Base-by-base conservation (phyloP, 1,139 yeast species). In the Suhomyces coccinellae region DNA sequence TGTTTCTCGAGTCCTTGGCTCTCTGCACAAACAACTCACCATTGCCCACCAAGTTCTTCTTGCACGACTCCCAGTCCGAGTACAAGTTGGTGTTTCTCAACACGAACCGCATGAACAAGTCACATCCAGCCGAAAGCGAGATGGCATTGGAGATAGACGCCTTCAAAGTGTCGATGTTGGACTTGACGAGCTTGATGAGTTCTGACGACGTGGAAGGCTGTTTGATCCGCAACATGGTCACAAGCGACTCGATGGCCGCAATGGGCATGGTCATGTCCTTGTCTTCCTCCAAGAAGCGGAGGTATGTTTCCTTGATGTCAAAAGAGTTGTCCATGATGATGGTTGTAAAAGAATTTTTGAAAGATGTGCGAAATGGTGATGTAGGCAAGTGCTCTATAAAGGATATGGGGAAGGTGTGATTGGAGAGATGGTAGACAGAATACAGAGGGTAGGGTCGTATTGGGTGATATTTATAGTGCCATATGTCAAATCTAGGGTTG, bases 211-310 rank as follows among this genome's bases (percentile, higher is more conserved):
- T 95, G 4, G 89, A 78, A 3, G 97, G 97, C 61, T 89, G 89
- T 55, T 89, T 85, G 41, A 83, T 80, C 51, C 85, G 76, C 34
- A 95, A 70, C 69, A 93, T 79, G 6, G 95, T 86, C 26, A 93
- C 96, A 43, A 95, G 73, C 16, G 97, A 83, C 66, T 93, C 98
- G 59, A 95, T 95, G 41, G 99, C 99, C 42, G 99, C 99, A 34
- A 95, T 88, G 4, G 99, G 99, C 98, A 91, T 95, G 11, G 99
- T 91, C 84, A 95, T 87, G 45, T 93, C 98, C 20, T 87, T 77
- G 66, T 93, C 97, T 46, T 90, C 96, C 52, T 79, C 81, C 48
- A 93, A 73, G 63, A 88, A 90, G 63, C 80, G 79, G 51, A 87
- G 76, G 62, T 93, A 93, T 0, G 93, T 82, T 54, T 80, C 75